Evolutionary conservation across 331 rosid species (phyloP).

Genomic region (Pyracantha coccinea): DNA sequence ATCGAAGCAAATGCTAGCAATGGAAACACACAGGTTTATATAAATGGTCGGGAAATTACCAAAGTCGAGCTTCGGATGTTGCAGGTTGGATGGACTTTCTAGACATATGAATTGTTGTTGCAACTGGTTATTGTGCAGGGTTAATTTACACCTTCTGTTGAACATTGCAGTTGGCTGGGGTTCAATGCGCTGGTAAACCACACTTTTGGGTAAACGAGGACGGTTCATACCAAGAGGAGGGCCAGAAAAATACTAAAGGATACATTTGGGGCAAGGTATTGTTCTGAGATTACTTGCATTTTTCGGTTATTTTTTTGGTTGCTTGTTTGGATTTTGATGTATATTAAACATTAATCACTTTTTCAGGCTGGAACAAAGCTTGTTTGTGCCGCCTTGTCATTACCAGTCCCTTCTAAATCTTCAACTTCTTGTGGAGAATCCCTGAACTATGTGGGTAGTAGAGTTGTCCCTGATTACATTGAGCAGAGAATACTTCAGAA

Average conservation of each 20-base stretch:
- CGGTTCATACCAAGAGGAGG: slow-evolving; percentile 99
- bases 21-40: slow-evolving; percentile 88
- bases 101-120: slow-evolving; percentile 2
- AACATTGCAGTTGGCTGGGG: slow-evolving; percentile 89
- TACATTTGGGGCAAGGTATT: slow-evolving; percentile 95
- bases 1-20: slow-evolving; percentile 75
- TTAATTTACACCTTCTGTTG: slow-evolving; percentile 16
- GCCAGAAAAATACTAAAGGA: slow-evolving; percentile 94
- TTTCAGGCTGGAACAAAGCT: slow-evolving; percentile 92
- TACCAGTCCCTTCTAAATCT: slow-evolving; percentile 77
- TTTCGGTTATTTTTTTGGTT: slow-evolving; percentile 3
- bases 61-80: slow-evolving; percentile 95
- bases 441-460: slow-evolving; percentile 38
- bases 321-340: slow-evolving; percentile 11
- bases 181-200: slow-evolving; percentile 96
- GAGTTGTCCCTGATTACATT: slow-evolving; percentile 63
- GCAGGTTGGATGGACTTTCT: slow-evolving; percentile 51
- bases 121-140: slow-evolving; percentile 9
- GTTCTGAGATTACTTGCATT: not conserved
- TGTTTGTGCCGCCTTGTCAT: slow-evolving; percentile 80
- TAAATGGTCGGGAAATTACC: slow-evolving; percentile 91
- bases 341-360: slow-evolving; percentile 16
- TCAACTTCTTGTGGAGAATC: slow-evolving; percentile 55
- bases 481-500: slow-evolving; percentile 85
- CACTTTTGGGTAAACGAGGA: slow-evolving; percentile 99